phyloP scores from a whole-genome alignment of 2,329 filamentous ascomycete species.

The Biscogniauxia sp. region DNA sequence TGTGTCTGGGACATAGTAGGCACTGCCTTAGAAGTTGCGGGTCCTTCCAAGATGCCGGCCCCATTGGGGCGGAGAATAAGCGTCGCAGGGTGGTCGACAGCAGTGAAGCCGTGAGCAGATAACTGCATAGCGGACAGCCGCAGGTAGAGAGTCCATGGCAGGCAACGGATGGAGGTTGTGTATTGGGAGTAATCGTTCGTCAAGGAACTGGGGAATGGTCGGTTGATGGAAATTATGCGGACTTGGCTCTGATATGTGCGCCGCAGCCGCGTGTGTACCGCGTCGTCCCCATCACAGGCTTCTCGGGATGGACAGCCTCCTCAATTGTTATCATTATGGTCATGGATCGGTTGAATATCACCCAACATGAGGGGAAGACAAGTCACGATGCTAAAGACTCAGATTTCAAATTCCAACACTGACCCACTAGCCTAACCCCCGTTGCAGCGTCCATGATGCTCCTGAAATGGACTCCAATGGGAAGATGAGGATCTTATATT shows the following conservation, averaged over 20 bases:
- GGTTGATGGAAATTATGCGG: conserved; percentile 9
- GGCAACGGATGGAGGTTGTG: conserved; percentile 3
- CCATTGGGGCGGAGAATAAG: conserved; percentile 24
- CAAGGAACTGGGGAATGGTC: conserved; percentile 6
- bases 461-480: too few relatives aligned
- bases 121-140: conserved; percentile 4
- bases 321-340: too few relatives aligned
- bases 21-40: conserved; percentile 18
- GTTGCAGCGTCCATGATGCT: too few relatives aligned
- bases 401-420: too few relatives aligned
- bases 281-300: conserved; percentile 1
- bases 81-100: conserved; percentile 14
- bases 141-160: neutral
- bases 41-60: conserved; percentile 21
- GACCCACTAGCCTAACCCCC: too few relatives aligned
- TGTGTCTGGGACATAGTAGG: conserved; percentile 27
- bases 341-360: too few relatives aligned
- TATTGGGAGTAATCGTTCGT: conserved; percentile 6
- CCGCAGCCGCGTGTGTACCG: conserved; percentile 5
- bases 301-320: too few relatives aligned
- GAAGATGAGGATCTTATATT: too few relatives aligned
- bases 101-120: conserved; percentile 18
- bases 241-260: conserved; percentile 4
- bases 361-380: too few relatives aligned
- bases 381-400: too few relatives aligned